A percentile compares a stretch with the other conserved stretches of the same genome.
Conservation (phyloP, 352 stramenopile genomes). For the Phytophthora citrophthora region DNA sequence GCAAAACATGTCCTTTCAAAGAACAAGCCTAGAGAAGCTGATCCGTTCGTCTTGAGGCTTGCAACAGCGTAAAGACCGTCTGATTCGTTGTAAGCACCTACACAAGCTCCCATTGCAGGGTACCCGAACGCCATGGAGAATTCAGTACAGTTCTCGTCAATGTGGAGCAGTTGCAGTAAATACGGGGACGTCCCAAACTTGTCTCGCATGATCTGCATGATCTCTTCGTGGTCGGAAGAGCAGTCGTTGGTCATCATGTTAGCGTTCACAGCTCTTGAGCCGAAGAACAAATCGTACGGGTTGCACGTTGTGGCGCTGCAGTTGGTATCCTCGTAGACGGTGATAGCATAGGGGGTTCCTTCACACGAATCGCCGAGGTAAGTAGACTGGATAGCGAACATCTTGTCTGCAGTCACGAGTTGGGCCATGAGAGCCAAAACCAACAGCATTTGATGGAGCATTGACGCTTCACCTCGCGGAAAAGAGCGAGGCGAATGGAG, state of each 20-base stretch:
- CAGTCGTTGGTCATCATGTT: conserved; percentile 37
- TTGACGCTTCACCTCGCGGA: neutral
- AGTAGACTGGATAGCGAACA: conserved; percentile 20
- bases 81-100: conserved; percentile 32
- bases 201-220: conserved; percentile 22
- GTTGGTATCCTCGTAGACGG: conserved; percentile 17
- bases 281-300: conserved; percentile 16
- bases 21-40: conserved; percentile 19
- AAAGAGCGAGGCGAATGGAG: conserved; percentile 4
- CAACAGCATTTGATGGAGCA: conserved; percentile 3
- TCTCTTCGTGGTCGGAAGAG: conserved; percentile 13
- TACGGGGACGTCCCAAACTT: conserved; percentile 33
- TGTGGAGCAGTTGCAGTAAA: conserved; percentile 24
- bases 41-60: conserved; percentile 17
- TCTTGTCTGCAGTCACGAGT: conserved; percentile 2
- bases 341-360: conserved; percentile 23
- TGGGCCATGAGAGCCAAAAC: neutral
- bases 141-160: conserved; percentile 29
- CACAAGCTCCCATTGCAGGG: conserved; percentile 23
- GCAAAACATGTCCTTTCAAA: conserved; percentile 26
- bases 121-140: conserved; percentile 27
- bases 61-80: conserved; percentile 24
- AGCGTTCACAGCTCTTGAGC: conserved; percentile 18
- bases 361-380: conserved; percentile 28
- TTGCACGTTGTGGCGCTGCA: conserved; percentile 14